These are phyloP conservation scores for Zelopaecilomyces penicillatus DNA, from an alignment of 2,329 filamentous ascomycete species.

Conservation along the genomic window DNA sequence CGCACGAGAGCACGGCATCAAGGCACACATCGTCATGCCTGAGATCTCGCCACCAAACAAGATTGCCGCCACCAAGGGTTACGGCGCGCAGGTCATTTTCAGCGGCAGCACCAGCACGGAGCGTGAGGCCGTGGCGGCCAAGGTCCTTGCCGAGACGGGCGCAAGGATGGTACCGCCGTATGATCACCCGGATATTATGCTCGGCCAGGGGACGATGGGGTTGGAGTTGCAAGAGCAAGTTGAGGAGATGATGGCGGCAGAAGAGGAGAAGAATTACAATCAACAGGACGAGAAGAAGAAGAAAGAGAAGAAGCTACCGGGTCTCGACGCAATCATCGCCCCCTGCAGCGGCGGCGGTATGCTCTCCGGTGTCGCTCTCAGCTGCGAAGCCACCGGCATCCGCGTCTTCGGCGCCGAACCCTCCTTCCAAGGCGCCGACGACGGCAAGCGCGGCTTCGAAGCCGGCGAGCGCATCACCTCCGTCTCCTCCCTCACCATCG, in stretches of 20 bases:
- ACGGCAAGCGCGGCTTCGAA: constrained; percentile 63
- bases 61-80: constrained; percentile 70
- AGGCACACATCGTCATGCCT: constrained; percentile 89
- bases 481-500: constrained; percentile 73
- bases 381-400: constrained; percentile 61
- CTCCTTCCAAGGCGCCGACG: constrained; percentile 72
- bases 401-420: constrained; percentile 84
- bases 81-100: constrained; percentile 73
- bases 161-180: constrained; percentile 82
- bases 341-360: constrained; percentile 86
- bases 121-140: constrained; percentile 66
- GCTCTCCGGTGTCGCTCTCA: constrained; percentile 73
- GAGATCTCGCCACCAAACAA: constrained; percentile 76
- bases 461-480: constrained; percentile 53
- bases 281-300: constrained; percentile 8
- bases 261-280: constrained; percentile 1
- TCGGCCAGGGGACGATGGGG: constrained; percentile 86
- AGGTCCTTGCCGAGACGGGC: constrained; percentile 62
- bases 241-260: constrained; percentile 36
- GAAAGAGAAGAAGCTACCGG: constrained; percentile 7
- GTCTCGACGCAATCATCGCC: constrained; percentile 64
- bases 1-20: constrained; percentile 62
- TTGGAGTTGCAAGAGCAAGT: constrained; percentile 76
- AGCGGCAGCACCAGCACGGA: constrained; percentile 73
- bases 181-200: constrained; percentile 83